phyloP scores from a whole-genome alignment of 306 rosid genomes.

The Citrullus mucosospermus region DNA sequence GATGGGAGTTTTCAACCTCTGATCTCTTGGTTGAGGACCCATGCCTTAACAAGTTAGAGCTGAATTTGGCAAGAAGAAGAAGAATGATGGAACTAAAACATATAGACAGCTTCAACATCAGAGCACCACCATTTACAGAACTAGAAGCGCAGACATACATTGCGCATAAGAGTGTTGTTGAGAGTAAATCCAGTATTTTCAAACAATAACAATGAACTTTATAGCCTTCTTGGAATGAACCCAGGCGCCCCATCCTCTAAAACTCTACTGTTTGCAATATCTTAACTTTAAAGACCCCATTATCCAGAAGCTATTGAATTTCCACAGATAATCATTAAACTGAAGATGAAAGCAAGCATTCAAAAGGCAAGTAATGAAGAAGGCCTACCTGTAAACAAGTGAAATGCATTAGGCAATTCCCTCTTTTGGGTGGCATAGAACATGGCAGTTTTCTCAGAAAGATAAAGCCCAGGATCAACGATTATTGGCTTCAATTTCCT shows the following conservation, averaged over 20 bases:
- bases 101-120: neutral
- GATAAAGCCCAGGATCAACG: slow-evolving; percentile 94
- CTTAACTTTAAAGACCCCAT: neutral
- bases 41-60: too few species aligned
- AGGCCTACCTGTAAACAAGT: slow-evolving; percentile 53
- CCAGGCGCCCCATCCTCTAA: neutral
- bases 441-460: slow-evolving; percentile 68
- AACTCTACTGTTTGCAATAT: neutral
- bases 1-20: too few species aligned
- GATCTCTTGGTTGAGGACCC: too few species aligned
- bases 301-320: neutral
- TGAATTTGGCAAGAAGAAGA: too few species aligned
- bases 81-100: neutral
- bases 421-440: slow-evolving; percentile 88
- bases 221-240: neutral
- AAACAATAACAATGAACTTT: neutral
- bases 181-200: neutral
- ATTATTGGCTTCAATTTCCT: slow-evolving; percentile 69
- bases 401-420: slow-evolving; percentile 74
- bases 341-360: neutral
- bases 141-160: neutral
- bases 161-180: neutral
- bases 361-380: neutral
- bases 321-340: neutral
- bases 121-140: neutral